A percentile compares a stretch with the other conserved stretches of the same genome.
Evolutionary conservation across 2,329 filamentous ascomycete species (phyloP).

Genomic region (Trichoderma guizhouense): DNA sequence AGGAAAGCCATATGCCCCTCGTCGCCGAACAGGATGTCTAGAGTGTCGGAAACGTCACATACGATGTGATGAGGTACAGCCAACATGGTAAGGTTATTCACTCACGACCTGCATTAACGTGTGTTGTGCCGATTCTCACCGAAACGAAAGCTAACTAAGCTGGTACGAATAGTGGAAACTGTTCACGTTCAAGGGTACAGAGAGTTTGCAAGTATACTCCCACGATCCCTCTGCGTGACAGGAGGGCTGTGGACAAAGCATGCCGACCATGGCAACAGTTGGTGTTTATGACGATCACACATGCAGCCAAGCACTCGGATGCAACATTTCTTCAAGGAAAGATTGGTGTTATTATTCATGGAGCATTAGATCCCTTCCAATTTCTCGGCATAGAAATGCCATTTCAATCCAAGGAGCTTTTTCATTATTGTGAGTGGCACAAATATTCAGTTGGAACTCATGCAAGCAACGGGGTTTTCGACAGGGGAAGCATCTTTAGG

Average conservation of each 20-base stretch:
- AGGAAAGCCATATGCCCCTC: neutral
- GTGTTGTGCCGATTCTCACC: neutral
- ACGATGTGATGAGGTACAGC: neutral
- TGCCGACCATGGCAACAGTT: neutral
- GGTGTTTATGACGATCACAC: neutral
- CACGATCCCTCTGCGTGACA: neutral
- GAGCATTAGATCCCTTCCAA: neutral
- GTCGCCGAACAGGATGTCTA: neutral
- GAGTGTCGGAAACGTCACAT: neutral
- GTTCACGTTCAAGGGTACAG: neutral
- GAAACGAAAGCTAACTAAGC: neutral
- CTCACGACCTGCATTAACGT: neutral
- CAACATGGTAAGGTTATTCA: neutral
- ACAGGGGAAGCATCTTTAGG: neutral
- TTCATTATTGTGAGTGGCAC: neutral
- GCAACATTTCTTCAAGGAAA: neutral
- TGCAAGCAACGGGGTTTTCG: neutral
- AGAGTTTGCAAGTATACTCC: neutral
- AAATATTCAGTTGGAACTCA: neutral
- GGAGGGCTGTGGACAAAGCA: neutral
- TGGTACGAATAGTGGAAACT: neutral
- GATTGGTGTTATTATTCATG: neutral
- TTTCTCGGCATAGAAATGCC: neutral
- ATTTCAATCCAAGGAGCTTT: neutral
- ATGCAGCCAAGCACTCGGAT: neutral